Evolutionary conservation across 164 flowering plant genomes (phyloP), one percentile per base, ranked within the genome.

Genomic region (Echeveria elegans): DNA sequence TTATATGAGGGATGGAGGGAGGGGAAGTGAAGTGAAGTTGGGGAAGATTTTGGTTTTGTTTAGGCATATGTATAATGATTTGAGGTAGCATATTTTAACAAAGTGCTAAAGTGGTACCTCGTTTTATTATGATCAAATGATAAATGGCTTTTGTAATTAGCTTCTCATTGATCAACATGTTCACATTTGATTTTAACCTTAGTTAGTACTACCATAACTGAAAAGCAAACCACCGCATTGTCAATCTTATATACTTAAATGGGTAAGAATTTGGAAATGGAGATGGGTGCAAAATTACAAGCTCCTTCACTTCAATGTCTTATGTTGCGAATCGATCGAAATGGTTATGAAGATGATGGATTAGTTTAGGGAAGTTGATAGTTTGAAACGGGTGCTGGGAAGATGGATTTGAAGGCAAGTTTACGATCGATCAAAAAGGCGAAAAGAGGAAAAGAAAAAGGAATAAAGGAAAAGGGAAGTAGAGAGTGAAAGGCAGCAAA

Each of bases 11-110:
- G 56, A 47, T 7, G 41, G n/a, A n/a, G n/a, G n/a, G 32, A 16
- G 59, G 19, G 48, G 43, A 59, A 19, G 60, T 38, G n/a, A n/a
- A n/a, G 41, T 41, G 69, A 52, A 65, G 73, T 66, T 77, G 70
- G 74, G 79, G 63, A 72, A 74, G 69, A 63, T 58, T 68, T 74
- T 50, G 73, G 63, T 53, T 72, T 79, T 74, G 73, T 64, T 67
- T 45, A 67, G 70, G 71, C 73, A 75, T 72, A 76, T 71, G 73
- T 66, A 43, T 30, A 62, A 72, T 63, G 52, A 68, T 71, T 60
- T 43, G 63, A 66, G 52, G 48, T 64, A 66, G 68, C 45, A 66
- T 38, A 58, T 63, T 53, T 67, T 32, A 26, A 34, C 28, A 43
- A 43, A 64, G 21, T 63, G 48, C 63, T 47, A 66, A 45, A 56